Evolutionary conservation across 2,329 filamentous ascomycete species (phyloP).

Genomic region (Claviceps maximensis): DNA sequence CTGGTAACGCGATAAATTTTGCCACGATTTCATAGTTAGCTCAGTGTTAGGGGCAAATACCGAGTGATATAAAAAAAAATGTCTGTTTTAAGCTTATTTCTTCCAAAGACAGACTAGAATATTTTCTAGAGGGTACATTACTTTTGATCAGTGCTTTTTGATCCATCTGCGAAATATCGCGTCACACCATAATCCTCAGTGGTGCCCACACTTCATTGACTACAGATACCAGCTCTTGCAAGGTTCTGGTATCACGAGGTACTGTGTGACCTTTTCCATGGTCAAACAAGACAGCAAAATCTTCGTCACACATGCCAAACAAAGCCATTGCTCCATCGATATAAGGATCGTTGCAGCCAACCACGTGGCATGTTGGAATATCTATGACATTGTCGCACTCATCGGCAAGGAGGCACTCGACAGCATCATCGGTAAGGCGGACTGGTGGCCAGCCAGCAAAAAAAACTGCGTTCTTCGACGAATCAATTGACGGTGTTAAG

Average conservation of each 20-base stretch:
- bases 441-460: slow-evolving; percentile 38
- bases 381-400: slow-evolving; percentile 32
- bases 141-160: too few species aligned
- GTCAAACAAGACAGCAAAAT: slow-evolving; percentile 44
- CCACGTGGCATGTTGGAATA: slow-evolving; percentile 35
- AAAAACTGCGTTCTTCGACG: slow-evolving; percentile 20
- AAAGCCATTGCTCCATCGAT: slow-evolving; percentile 44
- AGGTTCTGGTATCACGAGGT: slow-evolving; percentile 34
- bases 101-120: too few species aligned
- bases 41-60: too few species aligned
- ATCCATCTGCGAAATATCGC: background rate
- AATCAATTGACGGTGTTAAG: background rate
- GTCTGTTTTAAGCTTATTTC: too few species aligned
- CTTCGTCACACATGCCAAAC: slow-evolving; percentile 45
- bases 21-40: too few species aligned
- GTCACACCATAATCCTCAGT: background rate
- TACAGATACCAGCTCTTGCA: slow-evolving; percentile 21
- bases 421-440: slow-evolving; percentile 20
- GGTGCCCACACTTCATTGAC: background rate
- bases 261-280: slow-evolving; percentile 51
- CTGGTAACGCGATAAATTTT: too few species aligned
- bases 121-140: too few species aligned
- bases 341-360: slow-evolving; percentile 42
- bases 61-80: too few species aligned
- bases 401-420: slow-evolving; percentile 29